phyloP scores from a whole-genome alignment of 768 basidiomycete species.

The Termitomyces sp. region DNA sequence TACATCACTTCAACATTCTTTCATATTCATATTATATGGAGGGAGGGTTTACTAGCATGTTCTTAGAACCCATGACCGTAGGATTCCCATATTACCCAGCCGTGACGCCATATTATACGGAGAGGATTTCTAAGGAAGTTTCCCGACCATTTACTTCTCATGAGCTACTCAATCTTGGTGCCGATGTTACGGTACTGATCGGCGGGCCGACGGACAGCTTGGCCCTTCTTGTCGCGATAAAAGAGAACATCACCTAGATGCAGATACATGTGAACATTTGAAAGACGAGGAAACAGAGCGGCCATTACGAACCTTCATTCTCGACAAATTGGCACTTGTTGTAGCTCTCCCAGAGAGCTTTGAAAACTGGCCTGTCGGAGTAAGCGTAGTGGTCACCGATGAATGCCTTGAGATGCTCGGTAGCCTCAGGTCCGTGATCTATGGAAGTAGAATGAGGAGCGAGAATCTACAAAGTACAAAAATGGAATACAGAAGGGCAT shows the following conservation, averaged over 20 bases:
- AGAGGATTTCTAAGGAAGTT: too few relatives aligned
- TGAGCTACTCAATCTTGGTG: background rate
- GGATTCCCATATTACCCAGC: too few relatives aligned
- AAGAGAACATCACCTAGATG: background rate
- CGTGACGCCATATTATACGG: too few relatives aligned
- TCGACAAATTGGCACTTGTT: constrained; percentile 1
- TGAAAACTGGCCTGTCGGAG: background rate
- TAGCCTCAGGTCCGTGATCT: constrained; percentile 1
- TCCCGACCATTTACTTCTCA: too few relatives aligned
- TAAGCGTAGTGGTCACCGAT: constrained; percentile 1
- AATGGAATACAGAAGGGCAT: background rate
- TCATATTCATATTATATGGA: too few relatives aligned
- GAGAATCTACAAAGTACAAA: background rate
- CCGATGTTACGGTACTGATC: background rate
- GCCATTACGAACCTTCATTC: background rate
- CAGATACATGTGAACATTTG: background rate
- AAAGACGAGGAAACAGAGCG: background rate
- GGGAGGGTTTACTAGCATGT: too few relatives aligned
- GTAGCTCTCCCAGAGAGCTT: constrained; percentile 1
- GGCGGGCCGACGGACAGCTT: background rate
- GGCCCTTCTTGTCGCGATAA: background rate
- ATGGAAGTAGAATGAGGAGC: background rate
- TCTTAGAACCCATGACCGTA: too few relatives aligned
- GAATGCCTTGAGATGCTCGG: background rate
- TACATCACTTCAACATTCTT: too few relatives aligned